Percentiles rank a stretch among this genome's conserved stretches.
Evolutionary conservation across 805 yeast species (phyloP).

Genomic region (Metschnikowia gruessii): DNA sequence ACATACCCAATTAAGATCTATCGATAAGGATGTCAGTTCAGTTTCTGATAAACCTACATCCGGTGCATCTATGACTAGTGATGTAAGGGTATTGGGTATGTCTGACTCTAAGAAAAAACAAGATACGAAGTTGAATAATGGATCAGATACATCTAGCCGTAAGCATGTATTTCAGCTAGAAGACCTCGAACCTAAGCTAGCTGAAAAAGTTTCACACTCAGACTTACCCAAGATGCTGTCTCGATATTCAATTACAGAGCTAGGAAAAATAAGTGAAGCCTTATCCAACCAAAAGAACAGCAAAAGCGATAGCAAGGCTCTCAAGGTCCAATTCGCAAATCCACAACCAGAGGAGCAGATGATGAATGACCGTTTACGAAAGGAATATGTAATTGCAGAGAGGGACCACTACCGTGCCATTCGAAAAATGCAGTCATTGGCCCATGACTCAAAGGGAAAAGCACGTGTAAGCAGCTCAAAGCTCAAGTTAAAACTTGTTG

Average conservation of each 20-base stretch:
- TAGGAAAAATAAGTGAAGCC: neutral
- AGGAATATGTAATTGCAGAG: constrained; percentile 16
- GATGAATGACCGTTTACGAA: constrained; percentile 4
- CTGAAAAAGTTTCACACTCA: neutral
- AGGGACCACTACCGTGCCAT: constrained; percentile 18
- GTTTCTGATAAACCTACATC: neutral
- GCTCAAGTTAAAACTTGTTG: constrained; percentile 21
- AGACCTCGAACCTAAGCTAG: neutral
- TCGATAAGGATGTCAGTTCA: neutral
- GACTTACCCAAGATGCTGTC: neutral
- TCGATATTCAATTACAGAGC: neutral
- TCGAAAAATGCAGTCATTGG: constrained; percentile 25
- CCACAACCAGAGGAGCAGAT: constrained; percentile 26
- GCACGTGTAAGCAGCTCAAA: constrained; percentile 15
- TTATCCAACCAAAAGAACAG: neutral
- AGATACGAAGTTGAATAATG: neutral
- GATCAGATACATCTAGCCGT: neutral
- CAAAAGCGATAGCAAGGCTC: neutral
- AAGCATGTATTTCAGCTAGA: neutral
- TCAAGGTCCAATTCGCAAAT: constrained; percentile 15
- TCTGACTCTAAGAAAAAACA: neutral
- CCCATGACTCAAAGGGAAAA: constrained; percentile 24
- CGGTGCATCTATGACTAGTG: neutral
- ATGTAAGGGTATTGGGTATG: neutral
- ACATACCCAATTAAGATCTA: neutral